These are phyloP conservation scores for Exsudoporus floridanus DNA, from an alignment of 1,284 basidiomycete genomes.

Conservation along the genomic window DNA sequence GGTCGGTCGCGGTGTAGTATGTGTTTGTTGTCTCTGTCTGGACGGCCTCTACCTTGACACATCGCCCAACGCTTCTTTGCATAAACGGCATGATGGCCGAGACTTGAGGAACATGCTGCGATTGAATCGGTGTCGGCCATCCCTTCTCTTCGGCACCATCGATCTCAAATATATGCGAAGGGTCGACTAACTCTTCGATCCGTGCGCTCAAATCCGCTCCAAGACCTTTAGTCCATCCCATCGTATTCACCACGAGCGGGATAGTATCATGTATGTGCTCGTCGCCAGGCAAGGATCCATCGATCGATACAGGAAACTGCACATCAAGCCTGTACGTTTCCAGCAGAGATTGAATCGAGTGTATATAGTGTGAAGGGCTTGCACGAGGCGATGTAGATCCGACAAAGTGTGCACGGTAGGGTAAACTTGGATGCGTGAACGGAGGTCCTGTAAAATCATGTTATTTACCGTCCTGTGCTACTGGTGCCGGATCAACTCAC, in stretches of 20 bases:
- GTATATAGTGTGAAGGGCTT: slow-evolving; percentile 78
- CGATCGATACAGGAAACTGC: slow-evolving; percentile 45
- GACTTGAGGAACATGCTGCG: slow-evolving; percentile 24
- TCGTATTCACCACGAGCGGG: slow-evolving; percentile 92
- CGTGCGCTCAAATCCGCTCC: slow-evolving; percentile 77
- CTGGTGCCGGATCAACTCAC: slow-evolving; percentile 40
- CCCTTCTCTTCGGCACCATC: slow-evolving; percentile 19
- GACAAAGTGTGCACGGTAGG: slow-evolving; percentile 79
- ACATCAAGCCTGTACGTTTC: slow-evolving; percentile 73
- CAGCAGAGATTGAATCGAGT: slow-evolving; percentile 66
- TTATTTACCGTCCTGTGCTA: slow-evolving; percentile 1
- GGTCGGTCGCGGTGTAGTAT: slow-evolving; percentile 70
- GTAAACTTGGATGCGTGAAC: slow-evolving; percentile 77
- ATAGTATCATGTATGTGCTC: slow-evolving; percentile 53
- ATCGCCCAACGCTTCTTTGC: not conserved
- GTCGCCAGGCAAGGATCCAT: slow-evolving; percentile 30
- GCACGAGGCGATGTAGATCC: slow-evolving; percentile 79
- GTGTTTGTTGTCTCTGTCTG: slow-evolving; percentile 29
- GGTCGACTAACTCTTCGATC: slow-evolving; percentile 67
- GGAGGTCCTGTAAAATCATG: slow-evolving; percentile 62
- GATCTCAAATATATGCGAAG: slow-evolving; percentile 44
- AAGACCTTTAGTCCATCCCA: slow-evolving; percentile 96
- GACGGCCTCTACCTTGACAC: slow-evolving; percentile 24
- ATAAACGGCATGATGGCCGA: not conserved
- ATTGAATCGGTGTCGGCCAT: slow-evolving; percentile 30